Evolutionary conservation across 306 rosid species (phyloP).

Genomic region (Ceratonia siliqua): DNA sequence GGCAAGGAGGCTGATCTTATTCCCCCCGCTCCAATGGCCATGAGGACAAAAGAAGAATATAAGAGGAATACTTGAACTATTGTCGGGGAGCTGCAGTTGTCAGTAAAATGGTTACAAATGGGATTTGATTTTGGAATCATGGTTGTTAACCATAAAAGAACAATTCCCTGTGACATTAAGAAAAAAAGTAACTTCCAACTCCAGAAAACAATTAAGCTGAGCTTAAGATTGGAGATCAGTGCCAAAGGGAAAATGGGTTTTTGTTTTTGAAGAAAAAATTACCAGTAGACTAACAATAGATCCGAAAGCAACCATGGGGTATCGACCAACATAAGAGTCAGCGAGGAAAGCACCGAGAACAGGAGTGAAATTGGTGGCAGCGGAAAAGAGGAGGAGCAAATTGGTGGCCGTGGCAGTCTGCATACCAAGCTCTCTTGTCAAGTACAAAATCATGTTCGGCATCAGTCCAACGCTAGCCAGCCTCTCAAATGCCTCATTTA

Average conservation of each 20-base stretch:
- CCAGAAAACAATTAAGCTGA: no score
- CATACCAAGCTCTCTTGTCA: slow-evolving; percentile 38
- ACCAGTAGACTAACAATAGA: slow-evolving; percentile 28
- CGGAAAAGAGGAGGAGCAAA: slow-evolving; percentile 34
- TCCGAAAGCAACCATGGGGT: slow-evolving; percentile 31
- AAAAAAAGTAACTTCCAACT: no score
- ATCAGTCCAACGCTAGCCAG: slow-evolving; percentile 32
- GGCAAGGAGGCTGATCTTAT: slow-evolving; percentile 61
- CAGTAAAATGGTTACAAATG: neutral
- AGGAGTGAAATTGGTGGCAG: slow-evolving; percentile 34
- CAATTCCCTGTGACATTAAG: slow-evolving; percentile 40
- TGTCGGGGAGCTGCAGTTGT: neutral
- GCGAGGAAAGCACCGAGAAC: slow-evolving; percentile 36
- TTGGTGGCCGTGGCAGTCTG: slow-evolving; percentile 29
- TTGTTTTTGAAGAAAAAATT: neutral
- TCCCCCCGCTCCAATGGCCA: slow-evolving; percentile 65
- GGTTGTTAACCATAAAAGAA: slow-evolving; percentile 47
- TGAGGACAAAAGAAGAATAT: slow-evolving; percentile 39
- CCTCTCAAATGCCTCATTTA: slow-evolving; percentile 37
- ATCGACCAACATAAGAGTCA: slow-evolving; percentile 36
- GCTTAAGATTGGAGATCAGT: no score
- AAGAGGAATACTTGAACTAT: slow-evolving; percentile 5
- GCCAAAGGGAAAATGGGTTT: no score
- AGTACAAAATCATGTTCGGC: slow-evolving; percentile 42
- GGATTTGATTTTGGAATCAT: slow-evolving; percentile 37